Percentiles rank a stretch among this genome's conserved stretches.
phyloP scores from a whole-genome alignment of 805 yeast genomes.

The Candida coquimbonensis region DNA sequence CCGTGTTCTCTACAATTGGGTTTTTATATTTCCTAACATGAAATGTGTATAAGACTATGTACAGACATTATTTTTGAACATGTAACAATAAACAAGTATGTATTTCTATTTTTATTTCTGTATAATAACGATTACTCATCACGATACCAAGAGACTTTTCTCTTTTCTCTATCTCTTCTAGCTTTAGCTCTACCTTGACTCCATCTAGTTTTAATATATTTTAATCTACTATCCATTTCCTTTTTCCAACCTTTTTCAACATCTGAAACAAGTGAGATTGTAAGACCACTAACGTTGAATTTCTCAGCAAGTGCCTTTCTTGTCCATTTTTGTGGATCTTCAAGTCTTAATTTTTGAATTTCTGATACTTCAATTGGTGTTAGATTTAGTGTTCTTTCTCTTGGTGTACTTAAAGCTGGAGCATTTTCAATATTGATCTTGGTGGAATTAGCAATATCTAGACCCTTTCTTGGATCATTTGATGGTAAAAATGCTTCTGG shows the following conservation, averaged over 20 bases:
- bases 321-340: conserved; percentile 59
- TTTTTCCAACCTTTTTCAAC: conserved; percentile 31
- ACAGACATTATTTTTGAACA: conserved; percentile 1
- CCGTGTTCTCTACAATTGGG: too few relatives aligned
- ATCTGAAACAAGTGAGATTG: conserved; percentile 50
- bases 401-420: conserved; percentile 32
- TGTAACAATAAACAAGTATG: too few relatives aligned
- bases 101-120: too few relatives aligned
- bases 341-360: conserved; percentile 46
- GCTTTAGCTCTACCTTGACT: conserved; percentile 39
- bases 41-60: conserved; percentile 6
- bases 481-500: conserved; percentile 66
- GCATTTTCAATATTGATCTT: conserved; percentile 23
- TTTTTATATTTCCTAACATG: not conserved
- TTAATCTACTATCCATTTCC: conserved; percentile 42
- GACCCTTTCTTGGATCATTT: conserved; percentile 47
- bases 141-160: conserved; percentile 59
- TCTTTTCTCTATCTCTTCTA: conserved; percentile 48
- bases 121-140: conserved; percentile 12
- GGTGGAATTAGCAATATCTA: conserved; percentile 22
- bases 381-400: conserved; percentile 43
- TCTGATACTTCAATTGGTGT: conserved; percentile 51
- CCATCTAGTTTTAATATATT: conserved; percentile 43
- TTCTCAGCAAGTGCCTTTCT: conserved; percentile 53
- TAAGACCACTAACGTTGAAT: conserved; percentile 44